These are phyloP conservation scores for Chytridiales sp. DNA, from an alignment of 371 early-diverging fungal genomes.

Conservation along the genomic window DNA sequence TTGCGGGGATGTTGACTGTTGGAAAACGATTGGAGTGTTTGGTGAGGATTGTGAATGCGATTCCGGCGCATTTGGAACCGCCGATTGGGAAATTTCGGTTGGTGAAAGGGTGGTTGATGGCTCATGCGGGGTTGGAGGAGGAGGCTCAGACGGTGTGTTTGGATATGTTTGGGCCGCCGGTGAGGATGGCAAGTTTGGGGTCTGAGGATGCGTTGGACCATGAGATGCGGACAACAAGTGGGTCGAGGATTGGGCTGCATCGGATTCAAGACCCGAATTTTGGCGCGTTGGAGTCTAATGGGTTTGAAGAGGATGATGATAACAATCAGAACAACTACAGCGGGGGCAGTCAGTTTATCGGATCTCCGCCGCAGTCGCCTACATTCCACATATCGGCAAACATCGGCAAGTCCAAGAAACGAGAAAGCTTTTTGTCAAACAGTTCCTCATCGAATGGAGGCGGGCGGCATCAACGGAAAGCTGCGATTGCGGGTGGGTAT, in stretches of 20 bases:
- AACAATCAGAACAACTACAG: too few species aligned
- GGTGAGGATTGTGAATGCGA: slow-evolving; percentile 22
- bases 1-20: slow-evolving; percentile 4
- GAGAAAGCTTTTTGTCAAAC: background rate
- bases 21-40: slow-evolving; percentile 11
- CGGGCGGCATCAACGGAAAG: background rate
- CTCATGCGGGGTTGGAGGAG: background rate
- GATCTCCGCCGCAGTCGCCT: background rate
- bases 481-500: too few species aligned
- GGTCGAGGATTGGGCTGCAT: too few species aligned
- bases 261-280: too few species aligned
- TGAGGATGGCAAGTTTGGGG: background rate
- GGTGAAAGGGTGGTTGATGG: slow-evolving; percentile 14
- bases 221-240: too few species aligned
- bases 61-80: slow-evolving; percentile 20
- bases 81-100: slow-evolving; percentile 25
- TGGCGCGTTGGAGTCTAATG: too few species aligned
- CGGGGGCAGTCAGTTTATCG: too few species aligned
- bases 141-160: background rate
- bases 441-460: too few species aligned
- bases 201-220: background rate
- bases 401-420: too few species aligned
- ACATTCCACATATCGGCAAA: background rate
- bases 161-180: slow-evolving; percentile 1
- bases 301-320: too few species aligned